A percentile compares a stretch with the other conserved stretches of the same genome.
Evolutionary conservation across 176 grass and related monocot species (phyloP).

Genomic region (Rhynchospora tenuis): DNA sequence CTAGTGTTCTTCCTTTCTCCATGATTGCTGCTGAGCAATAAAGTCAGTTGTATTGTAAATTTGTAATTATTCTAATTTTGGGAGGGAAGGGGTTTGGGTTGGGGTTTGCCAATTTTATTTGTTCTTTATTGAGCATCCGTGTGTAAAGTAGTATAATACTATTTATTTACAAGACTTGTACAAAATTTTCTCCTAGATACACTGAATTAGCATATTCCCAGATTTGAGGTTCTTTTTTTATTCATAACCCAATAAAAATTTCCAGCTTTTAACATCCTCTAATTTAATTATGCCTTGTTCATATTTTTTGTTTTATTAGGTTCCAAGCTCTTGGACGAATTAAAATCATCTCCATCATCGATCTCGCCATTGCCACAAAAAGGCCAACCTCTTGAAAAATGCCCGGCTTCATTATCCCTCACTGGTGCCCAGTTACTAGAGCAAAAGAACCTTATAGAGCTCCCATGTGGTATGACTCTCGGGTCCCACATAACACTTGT

Average conservation of each 20-base stretch:
- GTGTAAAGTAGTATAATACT: not conserved
- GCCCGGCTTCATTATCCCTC: constrained; percentile 45
- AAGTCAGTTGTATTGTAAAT: not conserved
- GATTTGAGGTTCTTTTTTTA: not conserved
- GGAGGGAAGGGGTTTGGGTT: not conserved
- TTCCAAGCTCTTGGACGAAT: constrained; percentile 26
- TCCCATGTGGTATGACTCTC: constrained; percentile 77
- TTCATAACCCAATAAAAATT: not conserved
- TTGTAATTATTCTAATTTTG: not conserved
- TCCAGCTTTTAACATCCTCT: not conserved
- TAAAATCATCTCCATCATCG: constrained; percentile 20
- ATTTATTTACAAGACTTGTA: not conserved
- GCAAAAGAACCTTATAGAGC: constrained; percentile 43
- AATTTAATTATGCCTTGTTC: not conserved
- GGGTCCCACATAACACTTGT: constrained; percentile 94
- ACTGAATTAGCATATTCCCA: not conserved
- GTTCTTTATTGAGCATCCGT: not conserved
- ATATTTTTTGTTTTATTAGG: not conserved
- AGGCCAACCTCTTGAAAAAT: constrained; percentile 24
- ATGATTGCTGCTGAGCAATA: not conserved
- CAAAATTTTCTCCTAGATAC: not conserved
- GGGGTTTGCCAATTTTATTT: not conserved
- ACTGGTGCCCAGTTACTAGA: constrained; percentile 22
- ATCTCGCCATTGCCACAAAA: constrained; percentile 1
- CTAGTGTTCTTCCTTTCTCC: not conserved